Conservation (phyloP, 73 alveolate species). For the Diophrys sp. region DNA sequence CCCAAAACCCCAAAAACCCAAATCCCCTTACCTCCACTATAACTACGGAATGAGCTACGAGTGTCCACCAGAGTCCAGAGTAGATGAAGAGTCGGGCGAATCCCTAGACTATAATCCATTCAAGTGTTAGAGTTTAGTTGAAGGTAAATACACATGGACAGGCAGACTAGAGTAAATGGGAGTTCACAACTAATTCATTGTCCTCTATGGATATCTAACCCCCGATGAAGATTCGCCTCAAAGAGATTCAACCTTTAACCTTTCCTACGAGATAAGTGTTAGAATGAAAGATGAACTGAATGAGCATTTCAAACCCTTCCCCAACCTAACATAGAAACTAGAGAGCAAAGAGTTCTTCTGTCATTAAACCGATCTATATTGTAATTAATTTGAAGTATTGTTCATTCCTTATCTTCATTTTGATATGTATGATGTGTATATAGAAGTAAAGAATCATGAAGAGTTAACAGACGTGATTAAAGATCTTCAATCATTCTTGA, state of each 20-base stretch:
- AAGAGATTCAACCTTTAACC: neutral
- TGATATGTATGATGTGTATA: neutral
- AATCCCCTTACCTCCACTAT: neutral
- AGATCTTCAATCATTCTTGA: constrained; percentile 22
- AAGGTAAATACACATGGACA: neutral
- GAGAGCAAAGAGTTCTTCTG: neutral
- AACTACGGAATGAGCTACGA: neutral
- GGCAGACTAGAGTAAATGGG: neutral
- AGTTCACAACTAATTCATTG: neutral
- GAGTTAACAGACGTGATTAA: neutral
- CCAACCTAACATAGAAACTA: neutral
- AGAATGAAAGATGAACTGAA: neutral
- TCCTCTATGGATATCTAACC: neutral
- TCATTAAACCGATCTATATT: neutral
- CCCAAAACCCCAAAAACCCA: too few relatives aligned
- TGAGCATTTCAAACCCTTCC: neutral
- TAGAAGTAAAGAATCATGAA: neutral
- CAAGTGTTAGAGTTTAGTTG: neutral
- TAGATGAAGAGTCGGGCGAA: neutral
- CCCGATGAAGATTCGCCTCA: neutral
- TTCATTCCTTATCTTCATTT: neutral
- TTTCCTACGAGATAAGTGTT: neutral
- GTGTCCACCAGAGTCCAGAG: neutral
- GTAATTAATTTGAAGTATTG: neutral
- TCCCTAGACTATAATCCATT: neutral